Evolutionary conservation across 2,329 filamentous ascomycete species (phyloP).

Genomic region (Akanthomyces uredinophilus): DNA sequence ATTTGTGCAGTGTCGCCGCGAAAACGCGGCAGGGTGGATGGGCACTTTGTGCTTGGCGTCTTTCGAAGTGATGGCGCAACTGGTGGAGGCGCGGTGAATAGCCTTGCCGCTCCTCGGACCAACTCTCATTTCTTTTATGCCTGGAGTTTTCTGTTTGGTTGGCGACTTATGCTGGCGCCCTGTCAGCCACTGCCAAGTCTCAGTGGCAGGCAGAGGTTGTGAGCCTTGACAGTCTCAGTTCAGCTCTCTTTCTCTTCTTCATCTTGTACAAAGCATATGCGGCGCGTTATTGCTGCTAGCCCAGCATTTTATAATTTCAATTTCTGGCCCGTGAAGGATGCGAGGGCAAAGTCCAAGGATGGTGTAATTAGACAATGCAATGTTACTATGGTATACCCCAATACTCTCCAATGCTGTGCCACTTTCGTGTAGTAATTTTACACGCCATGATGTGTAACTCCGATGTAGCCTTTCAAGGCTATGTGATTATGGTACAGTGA

Average conservation of each 20-base stretch:
- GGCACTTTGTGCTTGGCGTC: background rate
- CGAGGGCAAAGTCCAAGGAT: constrained; percentile 1
- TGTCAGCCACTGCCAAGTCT: background rate
- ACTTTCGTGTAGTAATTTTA: constrained; percentile 18
- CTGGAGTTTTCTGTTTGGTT: constrained; percentile 14
- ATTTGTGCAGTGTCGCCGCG: background rate
- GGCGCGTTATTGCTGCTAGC: constrained; percentile 18
- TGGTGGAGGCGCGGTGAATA: background rate
- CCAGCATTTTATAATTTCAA: constrained; percentile 22
- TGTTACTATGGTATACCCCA: constrained; percentile 7
- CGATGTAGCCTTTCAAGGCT: background rate
- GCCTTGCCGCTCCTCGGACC: background rate
- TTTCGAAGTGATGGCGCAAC: background rate
- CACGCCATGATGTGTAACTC: background rate
- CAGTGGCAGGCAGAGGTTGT: constrained; percentile 3
- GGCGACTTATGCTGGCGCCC: constrained; percentile 6
- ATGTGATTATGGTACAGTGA: constrained; percentile 18
- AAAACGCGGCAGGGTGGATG: background rate
- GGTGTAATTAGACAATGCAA: constrained; percentile 15
- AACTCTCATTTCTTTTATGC: constrained; percentile 13
- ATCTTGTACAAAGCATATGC: constrained; percentile 33
- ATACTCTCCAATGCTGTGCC: background rate
- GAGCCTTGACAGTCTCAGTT: constrained; percentile 8
- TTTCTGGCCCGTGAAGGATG: constrained; percentile 11
- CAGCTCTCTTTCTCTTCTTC: constrained; percentile 15